Conservation (phyloP, 1,284 basidiomycete genomes). For the Filobasidium uniguttulatum region DNA sequence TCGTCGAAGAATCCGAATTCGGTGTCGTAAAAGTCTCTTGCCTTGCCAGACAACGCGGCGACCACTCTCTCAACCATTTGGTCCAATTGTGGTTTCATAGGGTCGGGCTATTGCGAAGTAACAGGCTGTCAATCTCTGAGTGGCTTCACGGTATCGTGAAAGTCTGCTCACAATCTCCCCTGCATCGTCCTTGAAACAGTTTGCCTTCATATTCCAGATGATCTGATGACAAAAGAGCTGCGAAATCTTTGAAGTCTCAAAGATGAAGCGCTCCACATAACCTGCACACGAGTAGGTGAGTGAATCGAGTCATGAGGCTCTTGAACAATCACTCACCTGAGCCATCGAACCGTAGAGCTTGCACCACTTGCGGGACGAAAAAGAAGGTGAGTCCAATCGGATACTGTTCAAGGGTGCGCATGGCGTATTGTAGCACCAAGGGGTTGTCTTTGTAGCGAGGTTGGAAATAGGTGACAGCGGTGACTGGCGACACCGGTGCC, state of each 20-base stretch:
- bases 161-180: slow-evolving; percentile 54
- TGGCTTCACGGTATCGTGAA: too few relatives aligned
- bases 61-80: slow-evolving; percentile 72
- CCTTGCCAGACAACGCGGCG: slow-evolving; percentile 73
- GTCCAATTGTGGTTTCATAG: slow-evolving; percentile 91
- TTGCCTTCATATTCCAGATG: slow-evolving; percentile 99
- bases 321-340: slow-evolving; percentile 47
- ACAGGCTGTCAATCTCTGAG: neutral
- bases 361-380: slow-evolving; percentile 97
- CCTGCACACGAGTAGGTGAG: slow-evolving; percentile 41
- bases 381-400: slow-evolving; percentile 94
- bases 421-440: slow-evolving; percentile 85
- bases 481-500: slow-evolving; percentile 76
- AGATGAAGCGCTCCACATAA: slow-evolving; percentile 90
- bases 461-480: slow-evolving; percentile 77
- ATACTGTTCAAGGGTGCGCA: slow-evolving; percentile 87
- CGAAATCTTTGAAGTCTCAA: slow-evolving; percentile 93
- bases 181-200: slow-evolving; percentile 82
- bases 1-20: slow-evolving; percentile 95
- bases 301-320: too few relatives aligned
- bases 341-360: slow-evolving; percentile 77
- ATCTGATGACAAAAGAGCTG: slow-evolving; percentile 99
- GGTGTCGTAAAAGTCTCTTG: slow-evolving; percentile 78
- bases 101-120: slow-evolving; percentile 54
- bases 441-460: slow-evolving; percentile 70